phyloP scores from a whole-genome alignment of 176 grass and related monocot genomes.

The Carex littledalei region DNA sequence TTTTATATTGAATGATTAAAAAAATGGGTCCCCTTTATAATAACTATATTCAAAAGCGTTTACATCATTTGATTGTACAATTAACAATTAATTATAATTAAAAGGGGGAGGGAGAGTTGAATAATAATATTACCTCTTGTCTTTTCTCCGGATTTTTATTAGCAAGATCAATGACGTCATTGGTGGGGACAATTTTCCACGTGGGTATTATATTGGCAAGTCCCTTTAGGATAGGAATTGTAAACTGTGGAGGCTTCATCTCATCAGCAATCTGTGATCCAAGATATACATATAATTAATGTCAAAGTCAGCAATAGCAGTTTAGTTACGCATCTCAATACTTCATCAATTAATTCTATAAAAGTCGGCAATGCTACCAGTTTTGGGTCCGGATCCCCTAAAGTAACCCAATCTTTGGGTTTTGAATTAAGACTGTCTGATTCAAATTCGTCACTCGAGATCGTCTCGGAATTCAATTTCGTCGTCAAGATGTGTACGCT shows the following conservation, averaged over 20 bases:
- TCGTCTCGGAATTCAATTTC: too few relatives aligned
- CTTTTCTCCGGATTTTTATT: slow-evolving; percentile 39
- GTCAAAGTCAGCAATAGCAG: background rate
- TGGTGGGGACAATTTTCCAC: slow-evolving; percentile 58
- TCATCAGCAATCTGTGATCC: slow-evolving; percentile 47
- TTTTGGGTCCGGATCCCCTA: background rate
- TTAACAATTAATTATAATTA: too few relatives aligned
- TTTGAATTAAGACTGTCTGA: too few relatives aligned
- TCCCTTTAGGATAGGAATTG: slow-evolving; percentile 32
- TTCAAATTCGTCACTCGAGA: too few relatives aligned
- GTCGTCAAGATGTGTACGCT: too few relatives aligned
- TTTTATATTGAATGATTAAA: too few relatives aligned
- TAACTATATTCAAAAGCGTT: too few relatives aligned
- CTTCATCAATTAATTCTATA: background rate
- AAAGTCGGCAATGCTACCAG: background rate
- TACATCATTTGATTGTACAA: too few relatives aligned
- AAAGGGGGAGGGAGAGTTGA: background rate
- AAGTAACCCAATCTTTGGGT: too few relatives aligned
- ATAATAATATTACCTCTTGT: slow-evolving; percentile 37
- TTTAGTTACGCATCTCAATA: background rate
- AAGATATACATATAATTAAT: background rate
- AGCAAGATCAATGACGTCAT: slow-evolving; percentile 50
- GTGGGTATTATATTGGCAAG: slow-evolving; percentile 53
- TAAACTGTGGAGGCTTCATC: slow-evolving; percentile 46
- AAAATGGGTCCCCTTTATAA: too few relatives aligned